phyloP scores from a whole-genome alignment of 495 filamentous ascomycete genomes.

The Penicillium mononematosum region DNA sequence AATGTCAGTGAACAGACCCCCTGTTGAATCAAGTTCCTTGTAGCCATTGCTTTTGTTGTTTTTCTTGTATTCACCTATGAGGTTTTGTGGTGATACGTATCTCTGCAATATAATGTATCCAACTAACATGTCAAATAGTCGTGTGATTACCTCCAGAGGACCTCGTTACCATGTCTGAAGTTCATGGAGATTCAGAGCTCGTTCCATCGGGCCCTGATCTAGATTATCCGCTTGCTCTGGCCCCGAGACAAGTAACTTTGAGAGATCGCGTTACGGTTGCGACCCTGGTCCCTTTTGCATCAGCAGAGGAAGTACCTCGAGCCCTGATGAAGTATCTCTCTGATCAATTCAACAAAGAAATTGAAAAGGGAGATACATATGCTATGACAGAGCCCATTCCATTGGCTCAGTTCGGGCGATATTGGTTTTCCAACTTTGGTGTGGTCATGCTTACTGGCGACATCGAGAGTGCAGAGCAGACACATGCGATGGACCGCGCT shows the following conservation, averaged over 20 bases:
- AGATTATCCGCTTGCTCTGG: slow-evolving; percentile 66
- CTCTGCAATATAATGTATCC: slow-evolving; percentile 1
- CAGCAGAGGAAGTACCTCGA: slow-evolving; percentile 68
- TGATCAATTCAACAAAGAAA: slow-evolving; percentile 88
- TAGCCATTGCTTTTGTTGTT: slow-evolving; percentile 11
- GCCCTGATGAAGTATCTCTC: slow-evolving; percentile 76
- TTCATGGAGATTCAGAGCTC: slow-evolving; percentile 72
- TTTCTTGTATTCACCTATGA: neutral
- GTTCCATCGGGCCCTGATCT: slow-evolving; percentile 46
- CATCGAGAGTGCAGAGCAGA: slow-evolving; percentile 63
- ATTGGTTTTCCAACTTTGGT: slow-evolving; percentile 95
- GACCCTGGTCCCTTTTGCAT: slow-evolving; percentile 84
- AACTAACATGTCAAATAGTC: slow-evolving; percentile 45
- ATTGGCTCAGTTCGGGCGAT: slow-evolving; percentile 72
- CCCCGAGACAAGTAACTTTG: slow-evolving; percentile 81
- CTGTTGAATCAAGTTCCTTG: slow-evolving; percentile 12
- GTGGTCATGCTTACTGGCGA: slow-evolving; percentile 91
- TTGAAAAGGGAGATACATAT: slow-evolving; percentile 95
- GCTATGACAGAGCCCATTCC: slow-evolving; percentile 83
- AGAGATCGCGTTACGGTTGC: slow-evolving; percentile 87
- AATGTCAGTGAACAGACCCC: slow-evolving; percentile 28
- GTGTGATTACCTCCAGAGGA: slow-evolving; percentile 32
- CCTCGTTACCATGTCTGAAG: slow-evolving; percentile 70
- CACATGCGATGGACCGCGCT: slow-evolving; percentile 50
- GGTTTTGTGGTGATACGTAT: neutral